Base-by-base conservation (phyloP, 495 filamentous ascomycete species). In the Hypoxylon trugodes region DNA sequence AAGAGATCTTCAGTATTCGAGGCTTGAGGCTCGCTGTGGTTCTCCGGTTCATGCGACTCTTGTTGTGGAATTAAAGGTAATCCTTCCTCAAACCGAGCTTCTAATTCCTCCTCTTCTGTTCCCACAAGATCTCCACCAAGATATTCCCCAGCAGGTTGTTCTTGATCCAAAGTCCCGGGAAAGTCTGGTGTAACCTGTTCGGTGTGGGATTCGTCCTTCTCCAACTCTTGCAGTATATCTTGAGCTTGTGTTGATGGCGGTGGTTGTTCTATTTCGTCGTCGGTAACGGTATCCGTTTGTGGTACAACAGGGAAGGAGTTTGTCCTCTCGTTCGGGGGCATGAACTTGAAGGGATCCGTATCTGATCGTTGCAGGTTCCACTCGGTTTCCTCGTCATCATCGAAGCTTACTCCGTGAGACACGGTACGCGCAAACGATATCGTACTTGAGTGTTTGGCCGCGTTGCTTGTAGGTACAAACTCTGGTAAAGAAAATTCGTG, bases 241-340 rank as follows among this genome's bases (percentile, higher is more conserved):
- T 78, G 72, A 4, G 74, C 80, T 52, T 83, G 79, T 24, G 62
- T 79, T 3, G 73, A 68, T 10, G 77, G 70, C 15, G 77, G 66
- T 5, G 61, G 58, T 4, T 71, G 57, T 7, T 71, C 65, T 13
- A 54, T 43, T 13, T 73, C 57, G 33, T 70, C 56, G 3, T 66
- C 49, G 37, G 61, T 56, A 33, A 55, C 49, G 24, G 73, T 42
- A 35, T 74, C 71, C 0, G 73, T 32, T 10, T 79, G 78, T 22
- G 81, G 79, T 1, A 87, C 80, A 10, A 70, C 73, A 7, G 87
- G 87, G 59, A 89, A 89, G 0, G 86, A 88, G 68, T 89, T 87
- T 37, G 86, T 82, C 45, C 85, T 78, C 25, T 83, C 80, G 48
- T 66, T 78, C 9, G 78, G 70, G 8, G 79, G 71, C 74, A 87